Percentiles rank a stretch among this genome's conserved stretches.
Conservation (phyloP, 2,329 filamentous ascomycete species). For the Pseudogymnoascus sp. region DNA sequence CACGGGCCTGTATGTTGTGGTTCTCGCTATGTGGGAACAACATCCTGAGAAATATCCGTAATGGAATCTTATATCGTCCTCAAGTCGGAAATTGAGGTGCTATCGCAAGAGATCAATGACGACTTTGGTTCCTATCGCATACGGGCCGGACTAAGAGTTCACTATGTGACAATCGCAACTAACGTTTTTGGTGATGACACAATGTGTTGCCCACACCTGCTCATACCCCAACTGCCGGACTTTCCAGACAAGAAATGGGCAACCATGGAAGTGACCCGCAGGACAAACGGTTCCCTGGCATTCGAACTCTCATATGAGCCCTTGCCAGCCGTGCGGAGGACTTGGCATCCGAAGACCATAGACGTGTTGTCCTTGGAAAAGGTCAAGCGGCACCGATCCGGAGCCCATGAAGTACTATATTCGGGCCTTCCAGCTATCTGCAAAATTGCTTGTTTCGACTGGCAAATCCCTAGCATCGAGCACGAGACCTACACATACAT, state of each 20-base stretch:
- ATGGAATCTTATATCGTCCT: neutral
- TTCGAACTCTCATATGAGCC: constrained; percentile 8
- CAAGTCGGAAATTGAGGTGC: neutral
- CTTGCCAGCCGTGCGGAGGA: constrained; percentile 9
- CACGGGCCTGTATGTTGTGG: neutral
- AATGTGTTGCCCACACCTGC: neutral
- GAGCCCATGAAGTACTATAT: constrained; percentile 10
- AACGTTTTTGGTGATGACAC: neutral
- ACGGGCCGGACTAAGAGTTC: neutral
- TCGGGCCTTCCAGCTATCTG: neutral
- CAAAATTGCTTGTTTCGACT: constrained; percentile 21
- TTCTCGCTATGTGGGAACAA: neutral
- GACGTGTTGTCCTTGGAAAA: constrained; percentile 11
- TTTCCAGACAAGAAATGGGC: constrained; percentile 6
- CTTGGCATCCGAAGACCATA: constrained; percentile 12
- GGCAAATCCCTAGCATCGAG: constrained; percentile 18
- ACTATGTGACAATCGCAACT: neutral
- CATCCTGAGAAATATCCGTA: neutral
- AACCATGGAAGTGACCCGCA: constrained; percentile 8
- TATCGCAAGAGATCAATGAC: neutral
- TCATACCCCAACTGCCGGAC: constrained; percentile 5
- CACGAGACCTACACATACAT: constrained; percentile 19
- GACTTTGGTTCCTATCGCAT: neutral
- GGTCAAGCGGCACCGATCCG: constrained; percentile 12
- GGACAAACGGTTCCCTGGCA: constrained; percentile 7